Base-by-base conservation (phyloP, 179 eudicot genomes). In the Camellia oleifera region DNA sequence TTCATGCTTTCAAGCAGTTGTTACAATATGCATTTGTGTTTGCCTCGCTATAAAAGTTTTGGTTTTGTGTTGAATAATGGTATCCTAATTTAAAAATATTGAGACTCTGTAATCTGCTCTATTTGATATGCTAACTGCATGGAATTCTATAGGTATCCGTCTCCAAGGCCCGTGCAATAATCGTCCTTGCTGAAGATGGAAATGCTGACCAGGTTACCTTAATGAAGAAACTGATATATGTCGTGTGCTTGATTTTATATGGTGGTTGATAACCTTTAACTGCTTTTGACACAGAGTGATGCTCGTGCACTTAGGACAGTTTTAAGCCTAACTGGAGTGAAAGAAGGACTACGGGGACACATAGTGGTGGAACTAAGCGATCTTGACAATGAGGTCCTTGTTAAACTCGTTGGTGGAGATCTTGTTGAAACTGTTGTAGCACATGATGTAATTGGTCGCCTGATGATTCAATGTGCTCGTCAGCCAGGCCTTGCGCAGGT, bases 401-500 rank as follows among this genome's bases (percentile, higher is more conserved):
- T 95, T 84, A 95, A 93, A 89, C 98, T 93, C 78, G 98, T 95
- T 80, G 97, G 98, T 4, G 97, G 97, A 73, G 97, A 93, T 66
- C 88, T 95, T 60, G 92, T 92, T 64, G 98, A 93, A 87, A 93
- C 94, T 18, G 97, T 95, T 81, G 98, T 95, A 56, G 97, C 98
- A 1, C 98, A 95, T 91, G 98, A 95, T 83, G 98, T 95, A 67
- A 95, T 93, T 74, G 98, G 98, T 58, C 93, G 98, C 73, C 82
- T 95, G 81, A 95, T 95, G 98, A 95, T 95, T 86, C 98, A 95
- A 65, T 95, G 98, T 87, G 98, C 98, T 83, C 83, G 93, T 54
- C 98, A 95, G 84, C 98, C 98, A 74, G 98, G 98, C 77, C 97
- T 95, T 88, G 97, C 98, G 56, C 98, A 93, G 97, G 98, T 95